Conservation (phyloP, 148 eudicot species). For the Dianthus caryophyllus region DNA sequence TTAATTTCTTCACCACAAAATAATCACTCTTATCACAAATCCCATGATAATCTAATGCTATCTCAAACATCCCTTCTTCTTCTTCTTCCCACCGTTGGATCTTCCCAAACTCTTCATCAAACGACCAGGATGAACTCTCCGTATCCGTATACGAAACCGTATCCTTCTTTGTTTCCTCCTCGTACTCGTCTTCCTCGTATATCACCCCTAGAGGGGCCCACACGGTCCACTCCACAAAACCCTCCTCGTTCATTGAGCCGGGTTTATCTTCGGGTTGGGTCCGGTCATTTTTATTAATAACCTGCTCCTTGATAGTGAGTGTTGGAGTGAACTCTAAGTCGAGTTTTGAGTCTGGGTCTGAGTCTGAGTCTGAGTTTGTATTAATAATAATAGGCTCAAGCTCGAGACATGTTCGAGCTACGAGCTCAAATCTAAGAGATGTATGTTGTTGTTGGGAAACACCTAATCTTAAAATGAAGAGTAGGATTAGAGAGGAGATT, state of each 20-base stretch:
- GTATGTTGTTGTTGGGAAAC: conserved; percentile 26
- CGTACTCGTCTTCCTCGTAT: conserved; percentile 53
- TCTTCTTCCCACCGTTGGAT: conserved; percentile 35
- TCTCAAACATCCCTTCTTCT: conserved; percentile 63
- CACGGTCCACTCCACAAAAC: conserved; percentile 47
- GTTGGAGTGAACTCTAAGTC: neutral
- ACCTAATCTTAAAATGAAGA: conserved; percentile 54
- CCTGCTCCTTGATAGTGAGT: too few species aligned
- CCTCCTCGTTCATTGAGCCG: neutral
- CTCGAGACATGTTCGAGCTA: too few species aligned
- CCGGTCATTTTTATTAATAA: neutral
- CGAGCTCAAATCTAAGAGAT: too few species aligned
- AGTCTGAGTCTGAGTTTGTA: too few species aligned
- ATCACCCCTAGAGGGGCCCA: conserved; percentile 75
- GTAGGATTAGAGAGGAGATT: conserved; percentile 41
- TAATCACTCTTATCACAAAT: neutral
- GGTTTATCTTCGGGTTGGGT: neutral
- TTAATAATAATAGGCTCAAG: too few species aligned
- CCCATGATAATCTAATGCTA: conserved; percentile 36
- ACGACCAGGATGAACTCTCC: conserved; percentile 31
- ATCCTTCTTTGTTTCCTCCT: conserved; percentile 1
- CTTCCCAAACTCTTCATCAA: conserved; percentile 34
- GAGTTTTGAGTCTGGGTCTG: neutral
- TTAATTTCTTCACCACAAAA: conserved; percentile 15
- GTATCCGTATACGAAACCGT: conserved; percentile 41